Base-by-base conservation (phyloP, 1,139 yeast genomes). In the Saccharomyces pastorianus region DNA sequence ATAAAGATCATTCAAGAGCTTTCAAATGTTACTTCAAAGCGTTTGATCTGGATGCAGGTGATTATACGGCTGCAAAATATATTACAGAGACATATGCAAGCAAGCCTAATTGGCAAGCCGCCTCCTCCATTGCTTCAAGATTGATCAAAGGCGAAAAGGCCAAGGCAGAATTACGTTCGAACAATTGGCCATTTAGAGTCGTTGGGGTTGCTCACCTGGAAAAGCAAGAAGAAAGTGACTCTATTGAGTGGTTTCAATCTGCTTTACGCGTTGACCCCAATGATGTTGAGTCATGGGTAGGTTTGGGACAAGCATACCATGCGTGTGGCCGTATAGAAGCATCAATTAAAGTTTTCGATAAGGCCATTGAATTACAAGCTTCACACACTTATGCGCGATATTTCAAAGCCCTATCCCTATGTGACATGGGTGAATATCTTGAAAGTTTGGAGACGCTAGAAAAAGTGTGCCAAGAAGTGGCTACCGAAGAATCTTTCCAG, bases 301-400 rank as follows among this genome's bases (percentile, higher is more conserved):
- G 97, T 0, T 74, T 93, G 41, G 99, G 99, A 23, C 99, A 95
- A 68, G 95, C 97, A 0, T 93, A 93, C 67, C 76, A 79, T 55
- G 81, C 83, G 48, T 82, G 95, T 69, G 99, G 99, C 4, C 78
- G 96, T 58, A 74, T 84, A 50, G 93, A 87, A 56, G 96, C 98
- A 2, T 89, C 96, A 0, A 77, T 80, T 6, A 90, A 87, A 66
- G 97, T 95, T 1, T 88, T 90, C 63, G 76, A 74, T 44, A 83
- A 83, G 57, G 89, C 93, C 0, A 65, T 80, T 46, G 73, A 76
- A 26, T 62, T 87, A n/a, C n/a, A 80, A 38, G 74, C 80, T 0
- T 63, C 67, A 1, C 78, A 77, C 57, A 82, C 88, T 85, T 77
- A 81, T 51, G 84, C 88, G 0, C 73, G 74, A 41, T 88, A 84